phyloP scores from a whole-genome alignment of 1,139 yeast species.

The Scheffersomyces lignicola region DNA sequence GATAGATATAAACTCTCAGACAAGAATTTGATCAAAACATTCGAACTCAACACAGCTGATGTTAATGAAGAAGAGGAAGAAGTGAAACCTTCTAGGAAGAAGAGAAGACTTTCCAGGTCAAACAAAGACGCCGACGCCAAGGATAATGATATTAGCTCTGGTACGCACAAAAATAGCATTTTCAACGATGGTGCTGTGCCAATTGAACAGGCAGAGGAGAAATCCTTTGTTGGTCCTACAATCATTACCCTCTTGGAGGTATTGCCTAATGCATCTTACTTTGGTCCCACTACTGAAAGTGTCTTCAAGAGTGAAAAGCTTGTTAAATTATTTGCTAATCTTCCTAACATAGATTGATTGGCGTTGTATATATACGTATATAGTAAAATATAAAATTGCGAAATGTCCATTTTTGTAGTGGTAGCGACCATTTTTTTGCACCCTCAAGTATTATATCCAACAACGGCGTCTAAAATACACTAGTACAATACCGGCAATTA shows the following conservation, averaged over 20 bases:
- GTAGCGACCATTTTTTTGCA: not conserved
- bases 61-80: slow-evolving; percentile 20
- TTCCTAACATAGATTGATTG: slow-evolving; percentile 23
- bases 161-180: slow-evolving; percentile 6
- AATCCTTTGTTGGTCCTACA: slow-evolving; percentile 51
- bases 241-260: slow-evolving; percentile 53
- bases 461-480: not conserved
- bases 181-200: slow-evolving; percentile 3
- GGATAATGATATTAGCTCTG: no score
- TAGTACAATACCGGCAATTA: not conserved
- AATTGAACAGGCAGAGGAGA: slow-evolving; percentile 14
- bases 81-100: slow-evolving; percentile 19
- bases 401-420: slow-evolving; percentile 1
- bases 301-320: slow-evolving; percentile 41
- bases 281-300: slow-evolving; percentile 41
- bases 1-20: slow-evolving; percentile 46
- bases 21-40: slow-evolving; percentile 43
- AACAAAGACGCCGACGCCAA: not conserved
- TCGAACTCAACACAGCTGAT: slow-evolving; percentile 39
- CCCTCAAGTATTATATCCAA: not conserved
- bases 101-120: slow-evolving; percentile 16
- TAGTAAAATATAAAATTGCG: not conserved
- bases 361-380: not conserved
- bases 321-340: slow-evolving; percentile 40
- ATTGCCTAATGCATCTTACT: slow-evolving; percentile 52